These are phyloP conservation scores for Acmispon strigosus DNA, from an alignment of 306 rosid species.

Conservation along the genomic window DNA sequence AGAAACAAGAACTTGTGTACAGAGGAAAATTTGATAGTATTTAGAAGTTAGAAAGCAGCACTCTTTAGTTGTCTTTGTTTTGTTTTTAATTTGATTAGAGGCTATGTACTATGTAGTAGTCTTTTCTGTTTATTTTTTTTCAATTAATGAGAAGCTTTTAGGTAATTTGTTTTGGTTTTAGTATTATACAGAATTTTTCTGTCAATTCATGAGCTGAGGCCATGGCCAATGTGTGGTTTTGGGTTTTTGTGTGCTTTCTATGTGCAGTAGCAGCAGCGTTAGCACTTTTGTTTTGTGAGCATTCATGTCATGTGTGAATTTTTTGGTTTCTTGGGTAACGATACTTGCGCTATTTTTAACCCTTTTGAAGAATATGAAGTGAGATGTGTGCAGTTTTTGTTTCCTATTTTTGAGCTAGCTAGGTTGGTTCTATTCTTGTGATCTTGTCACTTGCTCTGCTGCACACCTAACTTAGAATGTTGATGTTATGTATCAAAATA, in stretches of 20 bases:
- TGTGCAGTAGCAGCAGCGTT: neutral
- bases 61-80: conserved; percentile 23
- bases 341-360: neutral
- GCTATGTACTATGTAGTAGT: conserved; percentile 3
- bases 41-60: conserved; percentile 49
- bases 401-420: neutral
- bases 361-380: conserved; percentile 5
- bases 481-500: neutral
- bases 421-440: neutral
- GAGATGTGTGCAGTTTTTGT: neutral
- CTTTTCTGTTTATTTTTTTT: conserved; percentile 10
- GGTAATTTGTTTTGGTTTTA: neutral
- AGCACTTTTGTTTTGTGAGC: conserved; percentile 6
- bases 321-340: neutral
- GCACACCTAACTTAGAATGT: neutral
- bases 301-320: neutral
- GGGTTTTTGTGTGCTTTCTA: conserved; percentile 4
- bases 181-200: neutral
- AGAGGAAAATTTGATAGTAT: conserved; percentile 32
- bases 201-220: neutral
- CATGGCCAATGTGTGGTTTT: conserved; percentile 4
- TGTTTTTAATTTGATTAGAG: neutral
- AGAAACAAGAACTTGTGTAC: conserved; percentile 47
- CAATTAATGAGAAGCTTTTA: conserved; percentile 30
- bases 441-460: neutral